Percentiles rank a stretch among this genome's conserved stretches.
Evolutionary conservation across 306 rosid genomes (phyloP).

Genomic region (Sechiopsis laciniata): DNA sequence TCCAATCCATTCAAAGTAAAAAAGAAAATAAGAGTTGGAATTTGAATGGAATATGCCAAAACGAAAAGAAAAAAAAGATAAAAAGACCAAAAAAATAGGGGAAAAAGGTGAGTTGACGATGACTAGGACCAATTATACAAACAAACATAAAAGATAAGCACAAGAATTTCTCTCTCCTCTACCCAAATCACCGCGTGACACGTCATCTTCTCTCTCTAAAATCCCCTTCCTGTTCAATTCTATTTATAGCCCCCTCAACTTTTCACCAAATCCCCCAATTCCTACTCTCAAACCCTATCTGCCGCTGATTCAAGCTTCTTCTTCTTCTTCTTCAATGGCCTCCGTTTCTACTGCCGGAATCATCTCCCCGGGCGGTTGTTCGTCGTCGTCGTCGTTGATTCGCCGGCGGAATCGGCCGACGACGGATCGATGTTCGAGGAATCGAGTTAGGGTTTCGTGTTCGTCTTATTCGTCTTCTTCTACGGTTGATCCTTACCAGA

Average conservation of each 20-base stretch:
- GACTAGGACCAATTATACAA: slow-evolving; percentile 28
- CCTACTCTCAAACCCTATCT: neutral
- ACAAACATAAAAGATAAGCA: slow-evolving; percentile 32
- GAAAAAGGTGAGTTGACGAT: neutral
- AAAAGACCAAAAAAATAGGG: no score
- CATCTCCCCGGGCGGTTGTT: slow-evolving; percentile 40
- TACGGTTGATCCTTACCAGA: slow-evolving; percentile 60
- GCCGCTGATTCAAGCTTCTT: neutral
- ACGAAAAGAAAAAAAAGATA: neutral
- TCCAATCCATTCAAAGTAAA: no score
- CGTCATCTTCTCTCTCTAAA: slow-evolving; percentile 38
- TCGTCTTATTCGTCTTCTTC: slow-evolving; percentile 37
- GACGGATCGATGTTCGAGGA: slow-evolving; percentile 20
- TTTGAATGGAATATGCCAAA: neutral
- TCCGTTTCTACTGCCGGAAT: slow-evolving; percentile 45
- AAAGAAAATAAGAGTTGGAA: neutral
- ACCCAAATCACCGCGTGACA: neutral
- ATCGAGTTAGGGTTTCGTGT: slow-evolving; percentile 34
- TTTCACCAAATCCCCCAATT: neutral
- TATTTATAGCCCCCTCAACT: neutral
- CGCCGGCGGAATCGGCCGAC: slow-evolving; percentile 27
- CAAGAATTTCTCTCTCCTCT: neutral
- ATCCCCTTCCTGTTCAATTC: slow-evolving; percentile 23
- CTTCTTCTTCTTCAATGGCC: slow-evolving; percentile 27
- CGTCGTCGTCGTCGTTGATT: slow-evolving; percentile 45